Evolutionary conservation across 306 rosid genomes (phyloP).

Genomic region (Quercus engelmannii): DNA sequence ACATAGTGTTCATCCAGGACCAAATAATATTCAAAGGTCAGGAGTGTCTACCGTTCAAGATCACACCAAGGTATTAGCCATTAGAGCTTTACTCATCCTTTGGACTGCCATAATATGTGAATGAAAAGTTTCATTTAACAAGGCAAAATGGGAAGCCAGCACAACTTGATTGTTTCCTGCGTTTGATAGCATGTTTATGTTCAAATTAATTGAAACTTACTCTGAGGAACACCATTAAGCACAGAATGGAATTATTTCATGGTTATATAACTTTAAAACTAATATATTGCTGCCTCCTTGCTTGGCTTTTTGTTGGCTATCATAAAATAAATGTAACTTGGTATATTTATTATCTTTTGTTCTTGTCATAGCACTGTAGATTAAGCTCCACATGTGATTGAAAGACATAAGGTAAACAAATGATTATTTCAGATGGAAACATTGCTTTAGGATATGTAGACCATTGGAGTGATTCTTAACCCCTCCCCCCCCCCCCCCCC

Average conservation of each 20-base stretch:
- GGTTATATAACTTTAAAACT: neutral
- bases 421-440: too few relatives aligned
- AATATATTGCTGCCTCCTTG: neutral
- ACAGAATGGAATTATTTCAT: neutral
- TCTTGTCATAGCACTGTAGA: neutral
- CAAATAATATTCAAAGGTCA: constrained; percentile 35
- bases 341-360: neutral
- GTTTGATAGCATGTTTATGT: neutral
- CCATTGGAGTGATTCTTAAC: too few relatives aligned
- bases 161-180: neutral
- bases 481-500: too few relatives aligned
- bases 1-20: constrained; percentile 31
- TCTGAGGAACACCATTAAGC: neutral
- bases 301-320: neutral
- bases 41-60: constrained; percentile 37
- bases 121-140: neutral
- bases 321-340: neutral
- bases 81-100: neutral
- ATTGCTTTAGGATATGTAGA: too few relatives aligned
- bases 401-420: too few relatives aligned
- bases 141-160: neutral
- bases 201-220: neutral
- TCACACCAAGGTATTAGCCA: constrained; percentile 43
- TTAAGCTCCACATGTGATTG: neutral
- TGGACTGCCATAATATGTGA: neutral